Conservation (phyloP, 345 rosid genomes). For the Gossypium raimondii region DNA sequence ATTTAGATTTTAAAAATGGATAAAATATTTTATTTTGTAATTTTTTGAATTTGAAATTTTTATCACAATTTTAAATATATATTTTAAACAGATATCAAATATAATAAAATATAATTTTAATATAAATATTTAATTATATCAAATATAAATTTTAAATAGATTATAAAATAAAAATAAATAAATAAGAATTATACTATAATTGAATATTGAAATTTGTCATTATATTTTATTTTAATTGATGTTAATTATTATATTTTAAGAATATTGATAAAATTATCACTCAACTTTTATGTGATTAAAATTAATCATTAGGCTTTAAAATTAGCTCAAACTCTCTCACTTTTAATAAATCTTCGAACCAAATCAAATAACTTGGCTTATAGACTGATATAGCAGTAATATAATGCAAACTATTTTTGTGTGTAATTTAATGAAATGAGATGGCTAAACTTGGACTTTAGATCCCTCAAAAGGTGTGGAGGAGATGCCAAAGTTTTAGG, state of each 20-base stretch:
- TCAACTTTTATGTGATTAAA: too few species aligned
- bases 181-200: too few species aligned
- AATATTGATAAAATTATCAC: too few species aligned
- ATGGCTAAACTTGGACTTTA: neutral
- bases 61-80: neutral
- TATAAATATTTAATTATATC: too few species aligned
- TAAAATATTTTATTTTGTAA: neutral
- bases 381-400: too few species aligned
- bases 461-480: neutral
- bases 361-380: accelerated
- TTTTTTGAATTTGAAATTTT: neutral
- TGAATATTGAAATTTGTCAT: neutral
- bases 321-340: accelerated
- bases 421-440: neutral
- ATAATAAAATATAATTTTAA: too few species aligned
- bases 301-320: accelerated
- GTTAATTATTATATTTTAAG: too few species aligned
- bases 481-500: neutral
- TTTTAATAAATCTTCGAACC: too few species aligned
- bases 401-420: too few species aligned
- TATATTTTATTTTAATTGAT: neutral
- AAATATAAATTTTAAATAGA: too few species aligned
- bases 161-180: too few species aligned
- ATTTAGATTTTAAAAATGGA: neutral
- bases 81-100: too few species aligned